A percentile compares a stretch with the other conserved stretches of the same genome.
Conservation (phyloP, 108 stramenopile species). For the Cyclotella kingstonii region DNA sequence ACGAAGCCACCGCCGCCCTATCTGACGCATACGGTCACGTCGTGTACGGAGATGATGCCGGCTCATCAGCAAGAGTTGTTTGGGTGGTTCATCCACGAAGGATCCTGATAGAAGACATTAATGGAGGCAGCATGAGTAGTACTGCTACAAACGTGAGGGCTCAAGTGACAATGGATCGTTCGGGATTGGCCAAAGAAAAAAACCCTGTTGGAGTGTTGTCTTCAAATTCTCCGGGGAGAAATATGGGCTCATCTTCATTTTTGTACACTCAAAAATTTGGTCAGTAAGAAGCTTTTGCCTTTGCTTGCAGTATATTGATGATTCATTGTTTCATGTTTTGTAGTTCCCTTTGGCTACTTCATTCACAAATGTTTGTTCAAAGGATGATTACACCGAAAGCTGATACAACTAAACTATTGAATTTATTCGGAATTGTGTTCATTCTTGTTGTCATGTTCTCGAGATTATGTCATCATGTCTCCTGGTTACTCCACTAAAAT, state of each 20-base stretch:
- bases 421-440: no score
- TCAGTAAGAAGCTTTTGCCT: constrained; percentile 6
- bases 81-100: constrained; percentile 54
- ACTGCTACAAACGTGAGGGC: background rate
- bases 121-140: constrained; percentile 8
- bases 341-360: background rate
- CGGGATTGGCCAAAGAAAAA: background rate
- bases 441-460: no score
- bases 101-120: constrained; percentile 18
- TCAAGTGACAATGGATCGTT: background rate
- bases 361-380: no score
- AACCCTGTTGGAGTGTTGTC: background rate
- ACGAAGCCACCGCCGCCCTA: constrained; percentile 45
- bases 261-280: constrained; percentile 41
- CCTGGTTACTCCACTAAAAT: background rate
- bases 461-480: background rate
- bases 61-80: constrained; percentile 59
- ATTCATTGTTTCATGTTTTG: background rate
- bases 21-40: constrained; percentile 69
- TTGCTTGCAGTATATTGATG: background rate
- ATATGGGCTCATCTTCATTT: constrained; percentile 2
- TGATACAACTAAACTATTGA: no score
- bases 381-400: no score
- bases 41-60: constrained; percentile 80
- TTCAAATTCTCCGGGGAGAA: background rate